These are phyloP conservation scores for Wilcoxina mikolae DNA, from an alignment of 495 filamentous ascomycete genomes.

Conservation along the genomic window DNA sequence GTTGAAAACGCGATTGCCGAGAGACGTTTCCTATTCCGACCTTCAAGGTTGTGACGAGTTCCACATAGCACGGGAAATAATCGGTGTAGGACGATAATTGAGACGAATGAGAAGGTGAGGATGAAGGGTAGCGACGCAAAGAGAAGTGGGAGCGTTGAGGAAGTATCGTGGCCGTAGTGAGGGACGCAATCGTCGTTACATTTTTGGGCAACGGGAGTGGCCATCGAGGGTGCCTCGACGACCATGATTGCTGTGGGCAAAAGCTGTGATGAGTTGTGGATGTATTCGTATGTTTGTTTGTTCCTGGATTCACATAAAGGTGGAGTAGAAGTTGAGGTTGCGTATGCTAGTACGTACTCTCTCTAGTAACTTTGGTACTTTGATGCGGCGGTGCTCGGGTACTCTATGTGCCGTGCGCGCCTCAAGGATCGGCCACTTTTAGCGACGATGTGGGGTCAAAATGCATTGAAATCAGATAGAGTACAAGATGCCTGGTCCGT, in stretches of 20 bases:
- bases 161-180: conserved; percentile 13
- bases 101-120: conserved; percentile 44
- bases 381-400: no score
- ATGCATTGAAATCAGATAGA: no score
- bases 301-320: no score
- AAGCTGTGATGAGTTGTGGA: no score
- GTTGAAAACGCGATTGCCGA: conserved; percentile 52
- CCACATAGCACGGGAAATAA: conserved; percentile 51
- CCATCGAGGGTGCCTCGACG: background rate
- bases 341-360: no score
- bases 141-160: conserved; percentile 19
- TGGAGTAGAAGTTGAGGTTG: no score
- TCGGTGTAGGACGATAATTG: conserved; percentile 42
- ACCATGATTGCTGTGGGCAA: background rate
- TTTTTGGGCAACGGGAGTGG: background rate
- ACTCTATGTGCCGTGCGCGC: no score
- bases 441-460: no score
- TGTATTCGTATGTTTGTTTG: no score
- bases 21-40: conserved; percentile 35
- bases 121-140: conserved; percentile 45
- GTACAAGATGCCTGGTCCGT: no score
- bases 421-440: no score
- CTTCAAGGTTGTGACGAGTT: conserved; percentile 38
- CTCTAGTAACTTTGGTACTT: no score
- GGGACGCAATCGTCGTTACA: conserved; percentile 24